Percentiles rank a stretch among this genome's conserved stretches.
phyloP scores from a whole-genome alignment of 495 filamentous ascomycete species.

The Mytilinidion resinicola region DNA sequence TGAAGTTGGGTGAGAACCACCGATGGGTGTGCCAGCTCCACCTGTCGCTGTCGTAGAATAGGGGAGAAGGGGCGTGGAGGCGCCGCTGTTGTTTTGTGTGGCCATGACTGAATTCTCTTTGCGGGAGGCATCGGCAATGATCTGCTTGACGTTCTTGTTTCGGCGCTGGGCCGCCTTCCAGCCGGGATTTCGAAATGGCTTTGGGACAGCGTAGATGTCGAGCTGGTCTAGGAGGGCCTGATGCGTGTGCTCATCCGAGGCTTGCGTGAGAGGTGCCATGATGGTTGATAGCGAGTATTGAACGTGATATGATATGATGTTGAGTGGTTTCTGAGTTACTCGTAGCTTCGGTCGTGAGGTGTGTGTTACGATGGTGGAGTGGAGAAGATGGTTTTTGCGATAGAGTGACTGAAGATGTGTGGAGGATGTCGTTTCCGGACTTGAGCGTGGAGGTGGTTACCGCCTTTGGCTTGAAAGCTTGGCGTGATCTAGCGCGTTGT shows the following conservation, averaged over 20 bases:
- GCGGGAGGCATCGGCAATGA: slow-evolving; percentile 80
- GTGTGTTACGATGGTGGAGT: not conserved
- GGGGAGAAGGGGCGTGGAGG: slow-evolving; percentile 61
- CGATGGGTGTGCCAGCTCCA: slow-evolving; percentile 54
- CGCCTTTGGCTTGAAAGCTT: slow-evolving; percentile 1
- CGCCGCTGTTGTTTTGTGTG: slow-evolving; percentile 76
- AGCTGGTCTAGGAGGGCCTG: slow-evolving; percentile 67
- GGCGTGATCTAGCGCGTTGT: not conserved
- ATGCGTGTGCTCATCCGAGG: slow-evolving; percentile 37
- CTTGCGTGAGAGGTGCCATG: slow-evolving; percentile 41
- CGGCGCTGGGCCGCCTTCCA: slow-evolving; percentile 91
- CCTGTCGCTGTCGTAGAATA: slow-evolving; percentile 32
- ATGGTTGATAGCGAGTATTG: not conserved
- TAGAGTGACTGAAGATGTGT: not conserved
- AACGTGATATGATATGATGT: not conserved
- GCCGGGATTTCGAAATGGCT: slow-evolving; percentile 77
- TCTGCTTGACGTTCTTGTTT: slow-evolving; percentile 97
- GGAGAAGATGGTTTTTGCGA: not conserved
- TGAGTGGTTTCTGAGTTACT: not conserved
- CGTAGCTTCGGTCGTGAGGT: not conserved
- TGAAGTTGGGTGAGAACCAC: slow-evolving; percentile 39
- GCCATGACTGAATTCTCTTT: slow-evolving; percentile 72
- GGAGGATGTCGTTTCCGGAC: not conserved
- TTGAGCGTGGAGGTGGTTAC: not conserved
- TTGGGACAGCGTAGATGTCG: slow-evolving; percentile 73